These are phyloP conservation scores for Mucor lusitanicus DNA, from an alignment of 371 early-diverging fungal genomes.

Conservation along the genomic window DNA sequence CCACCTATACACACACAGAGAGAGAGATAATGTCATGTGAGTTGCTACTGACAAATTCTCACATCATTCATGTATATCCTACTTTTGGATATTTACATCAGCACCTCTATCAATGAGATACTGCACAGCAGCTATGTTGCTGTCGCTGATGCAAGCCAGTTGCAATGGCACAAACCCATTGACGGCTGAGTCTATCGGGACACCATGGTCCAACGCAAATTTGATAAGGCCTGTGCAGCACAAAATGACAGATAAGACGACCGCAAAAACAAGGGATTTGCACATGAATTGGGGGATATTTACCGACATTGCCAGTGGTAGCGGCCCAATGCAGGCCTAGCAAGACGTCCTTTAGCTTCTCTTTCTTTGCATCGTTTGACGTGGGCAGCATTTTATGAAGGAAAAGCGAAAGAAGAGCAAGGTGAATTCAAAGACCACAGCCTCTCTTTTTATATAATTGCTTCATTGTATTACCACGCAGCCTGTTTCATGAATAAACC, in stretches of 20 bases:
- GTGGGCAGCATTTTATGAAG: not conserved
- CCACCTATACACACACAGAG: conserved; percentile 14
- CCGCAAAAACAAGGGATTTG: not conserved
- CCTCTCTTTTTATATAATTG: not conserved
- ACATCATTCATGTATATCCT: conserved; percentile 1
- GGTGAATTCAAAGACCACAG: not conserved
- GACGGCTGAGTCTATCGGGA: conserved; percentile 58
- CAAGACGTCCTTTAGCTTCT: conserved; percentile 32
- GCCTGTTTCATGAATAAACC: no score
- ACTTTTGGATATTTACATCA: conserved; percentile 62
- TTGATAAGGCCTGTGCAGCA: conserved; percentile 48
- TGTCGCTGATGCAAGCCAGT: conserved; percentile 58
- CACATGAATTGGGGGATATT: conserved; percentile 1
- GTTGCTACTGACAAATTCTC: not conserved
- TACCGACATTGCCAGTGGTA: conserved; percentile 69
- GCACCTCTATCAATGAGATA: conserved; percentile 68
- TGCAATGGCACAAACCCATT: conserved; percentile 67
- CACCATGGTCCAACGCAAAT: conserved; percentile 64
- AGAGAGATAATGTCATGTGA: not conserved
- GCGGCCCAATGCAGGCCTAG: conserved; percentile 67
- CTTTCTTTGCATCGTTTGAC: conserved; percentile 28
- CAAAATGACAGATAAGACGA: not conserved
- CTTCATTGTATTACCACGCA: no score
- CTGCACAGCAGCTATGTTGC: conserved; percentile 58
- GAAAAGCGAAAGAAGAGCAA: conserved; percentile 1